These are phyloP conservation scores for Sarcodon aspratus DNA, from an alignment of 768 basidiomycete species.

Conservation along the genomic window DNA sequence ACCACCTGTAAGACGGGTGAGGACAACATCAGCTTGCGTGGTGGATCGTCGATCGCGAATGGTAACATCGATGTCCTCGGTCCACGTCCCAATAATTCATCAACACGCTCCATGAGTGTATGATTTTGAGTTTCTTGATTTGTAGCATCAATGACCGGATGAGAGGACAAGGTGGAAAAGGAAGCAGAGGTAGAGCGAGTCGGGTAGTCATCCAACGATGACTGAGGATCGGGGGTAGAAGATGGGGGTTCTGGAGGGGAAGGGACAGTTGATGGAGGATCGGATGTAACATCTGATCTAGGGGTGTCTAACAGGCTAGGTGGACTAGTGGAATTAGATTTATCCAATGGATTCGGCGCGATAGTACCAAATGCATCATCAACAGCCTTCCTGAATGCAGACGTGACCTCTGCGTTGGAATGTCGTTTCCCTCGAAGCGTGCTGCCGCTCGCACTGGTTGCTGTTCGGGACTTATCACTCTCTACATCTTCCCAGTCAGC, in stretches of 20 bases:
- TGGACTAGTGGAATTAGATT: constrained; percentile 22
- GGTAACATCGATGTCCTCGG: constrained; percentile 47
- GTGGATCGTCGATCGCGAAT: constrained; percentile 69
- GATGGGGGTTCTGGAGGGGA: constrained; percentile 41
- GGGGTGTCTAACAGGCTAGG: constrained; percentile 10
- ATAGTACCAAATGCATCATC: constrained; percentile 1
- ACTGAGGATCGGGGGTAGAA: constrained; percentile 65
- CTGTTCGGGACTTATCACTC: constrained; percentile 34
- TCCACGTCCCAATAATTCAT: constrained; percentile 56
- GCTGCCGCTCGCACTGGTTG: constrained; percentile 33
- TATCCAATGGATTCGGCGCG: constrained; percentile 7
- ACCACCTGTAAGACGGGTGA: constrained; percentile 90
- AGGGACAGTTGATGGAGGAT: constrained; percentile 5
- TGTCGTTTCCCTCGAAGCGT: constrained; percentile 14
- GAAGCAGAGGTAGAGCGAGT: constrained; percentile 62
- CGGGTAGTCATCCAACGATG: constrained; percentile 63
- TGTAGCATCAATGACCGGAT: constrained; percentile 37
- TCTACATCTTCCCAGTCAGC: constrained; percentile 59
- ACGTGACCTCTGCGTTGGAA: constrained; percentile 8
- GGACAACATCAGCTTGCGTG: constrained; percentile 74
- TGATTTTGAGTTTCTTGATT: constrained; percentile 13
- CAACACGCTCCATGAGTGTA: constrained; percentile 55
- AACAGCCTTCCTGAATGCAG: neutral
- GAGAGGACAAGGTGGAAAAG: constrained; percentile 47
- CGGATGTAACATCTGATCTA: constrained; percentile 18